Conservation (phyloP, 352 stramenopile species). For the Phytophthora sp. region DNA sequence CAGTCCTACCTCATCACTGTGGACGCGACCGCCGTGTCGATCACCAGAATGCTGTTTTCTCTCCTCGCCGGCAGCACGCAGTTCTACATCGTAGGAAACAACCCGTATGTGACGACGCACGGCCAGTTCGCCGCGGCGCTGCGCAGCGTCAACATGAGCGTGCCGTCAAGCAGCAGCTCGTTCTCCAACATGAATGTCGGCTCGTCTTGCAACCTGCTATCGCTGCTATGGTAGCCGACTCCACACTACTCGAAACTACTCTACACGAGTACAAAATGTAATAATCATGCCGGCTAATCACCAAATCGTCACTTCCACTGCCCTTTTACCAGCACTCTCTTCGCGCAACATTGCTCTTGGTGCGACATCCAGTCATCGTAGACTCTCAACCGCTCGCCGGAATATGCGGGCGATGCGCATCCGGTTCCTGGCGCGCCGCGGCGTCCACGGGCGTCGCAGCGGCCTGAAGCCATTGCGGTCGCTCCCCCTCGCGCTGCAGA, state of each 20-base stretch:
- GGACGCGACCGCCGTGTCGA: conserved; percentile 28
- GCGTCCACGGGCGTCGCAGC: conserved; percentile 4
- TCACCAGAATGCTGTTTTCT: conserved; percentile 47
- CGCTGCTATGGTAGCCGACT: conserved; percentile 14
- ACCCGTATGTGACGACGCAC: conserved; percentile 45
- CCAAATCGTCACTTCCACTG: no score
- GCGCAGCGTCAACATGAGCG: conserved; percentile 55
- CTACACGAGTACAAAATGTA: no score
- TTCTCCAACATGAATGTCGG: conserved; percentile 22
- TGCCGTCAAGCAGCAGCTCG: conserved; percentile 21
- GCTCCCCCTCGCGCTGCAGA: not conserved
- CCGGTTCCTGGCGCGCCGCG: conserved; percentile 17
- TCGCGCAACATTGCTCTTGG: conserved; percentile 24
- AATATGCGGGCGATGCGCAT: conserved; percentile 21
- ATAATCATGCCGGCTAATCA: no score
- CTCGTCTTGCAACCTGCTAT: conserved; percentile 16
- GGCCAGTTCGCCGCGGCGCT: conserved; percentile 43
- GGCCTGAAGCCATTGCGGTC: conserved; percentile 12
- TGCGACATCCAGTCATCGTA: conserved; percentile 8
- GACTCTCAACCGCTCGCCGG: conserved; percentile 16
- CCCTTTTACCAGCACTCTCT: conserved; percentile 21
- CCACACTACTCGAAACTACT: not conserved
- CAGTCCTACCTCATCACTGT: conserved; percentile 56
- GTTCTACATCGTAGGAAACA: conserved; percentile 61
- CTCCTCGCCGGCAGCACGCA: conserved; percentile 37